phyloP scores from a whole-genome alignment of 495 filamentous ascomycete species.

The Talaromyces wortmannii region DNA sequence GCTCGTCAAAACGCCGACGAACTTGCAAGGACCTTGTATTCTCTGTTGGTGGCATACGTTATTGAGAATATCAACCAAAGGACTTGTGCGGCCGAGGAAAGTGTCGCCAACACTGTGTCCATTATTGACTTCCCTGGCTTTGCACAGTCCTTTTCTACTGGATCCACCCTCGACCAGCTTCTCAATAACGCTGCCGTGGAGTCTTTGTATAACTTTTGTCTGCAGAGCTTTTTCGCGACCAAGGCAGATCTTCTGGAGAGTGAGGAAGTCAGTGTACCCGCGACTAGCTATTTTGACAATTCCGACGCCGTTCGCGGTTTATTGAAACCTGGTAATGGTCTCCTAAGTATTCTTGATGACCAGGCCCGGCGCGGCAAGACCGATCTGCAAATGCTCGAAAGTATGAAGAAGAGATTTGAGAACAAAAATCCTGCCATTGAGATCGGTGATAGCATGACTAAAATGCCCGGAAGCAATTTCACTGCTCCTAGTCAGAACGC shows the following conservation, averaged over 20 bases:
- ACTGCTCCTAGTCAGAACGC: slow-evolving; percentile 68
- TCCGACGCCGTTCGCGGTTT: slow-evolving; percentile 86
- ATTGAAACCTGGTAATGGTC: slow-evolving; percentile 83
- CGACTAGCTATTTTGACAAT: slow-evolving; percentile 97
- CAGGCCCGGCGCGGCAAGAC: slow-evolving; percentile 84
- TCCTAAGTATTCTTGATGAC: slow-evolving; percentile 91
- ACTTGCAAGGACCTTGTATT: slow-evolving; percentile 86
- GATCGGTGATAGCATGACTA: slow-evolving; percentile 59
- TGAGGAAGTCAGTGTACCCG: slow-evolving; percentile 82
- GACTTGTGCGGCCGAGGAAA: slow-evolving; percentile 80
- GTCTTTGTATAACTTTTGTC: slow-evolving; percentile 82
- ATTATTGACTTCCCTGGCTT: slow-evolving; percentile 97
- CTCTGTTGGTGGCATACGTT: slow-evolving; percentile 88
- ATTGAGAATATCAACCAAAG: slow-evolving; percentile 89
- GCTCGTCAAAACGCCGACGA: slow-evolving; percentile 90
- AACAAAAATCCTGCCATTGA: slow-evolving; percentile 86
- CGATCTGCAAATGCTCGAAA: slow-evolving; percentile 84
- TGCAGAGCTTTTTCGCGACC: slow-evolving; percentile 92
- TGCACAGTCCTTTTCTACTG: slow-evolving; percentile 71
- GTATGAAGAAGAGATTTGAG: slow-evolving; percentile 85
- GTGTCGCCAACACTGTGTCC: slow-evolving; percentile 86
- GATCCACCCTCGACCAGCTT: slow-evolving; percentile 83
- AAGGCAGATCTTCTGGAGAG: slow-evolving; percentile 87
- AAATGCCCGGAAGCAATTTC: slow-evolving; percentile 73
- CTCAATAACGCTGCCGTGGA: slow-evolving; percentile 92